Conservation (phyloP, 2,329 filamentous ascomycete genomes). For the Fusarium compactum region DNA sequence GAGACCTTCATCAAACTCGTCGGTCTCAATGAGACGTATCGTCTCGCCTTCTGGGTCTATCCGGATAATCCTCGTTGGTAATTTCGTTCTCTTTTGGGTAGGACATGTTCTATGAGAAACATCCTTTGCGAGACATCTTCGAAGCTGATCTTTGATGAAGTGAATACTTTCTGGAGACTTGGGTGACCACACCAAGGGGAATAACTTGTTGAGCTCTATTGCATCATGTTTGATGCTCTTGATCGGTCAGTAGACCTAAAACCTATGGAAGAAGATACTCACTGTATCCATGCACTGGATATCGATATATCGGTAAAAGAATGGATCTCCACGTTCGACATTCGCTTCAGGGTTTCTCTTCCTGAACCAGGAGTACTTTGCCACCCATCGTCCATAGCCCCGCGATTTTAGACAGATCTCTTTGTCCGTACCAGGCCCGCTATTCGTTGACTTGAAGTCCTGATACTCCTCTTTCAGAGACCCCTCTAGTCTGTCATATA, state of each 20-base stretch:
- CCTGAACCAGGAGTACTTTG: background rate
- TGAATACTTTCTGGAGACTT: background rate
- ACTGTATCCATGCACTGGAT: background rate
- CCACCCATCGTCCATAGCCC: background rate
- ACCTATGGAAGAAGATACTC: background rate
- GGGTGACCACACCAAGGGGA: background rate
- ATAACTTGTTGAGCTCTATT: background rate
- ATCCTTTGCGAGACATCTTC: accelerated
- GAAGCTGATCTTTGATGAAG: background rate
- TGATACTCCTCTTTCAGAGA: background rate
- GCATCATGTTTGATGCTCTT: background rate
- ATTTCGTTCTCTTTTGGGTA: background rate
- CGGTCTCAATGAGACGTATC: background rate
- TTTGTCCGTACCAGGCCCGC: background rate
- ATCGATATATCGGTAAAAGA: background rate
- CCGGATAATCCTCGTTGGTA: background rate
- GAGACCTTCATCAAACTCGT: background rate
- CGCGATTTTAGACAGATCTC: accelerated
- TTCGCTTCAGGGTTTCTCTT: background rate
- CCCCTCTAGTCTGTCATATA: background rate
- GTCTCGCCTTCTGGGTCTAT: background rate
- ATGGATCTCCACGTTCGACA: background rate
- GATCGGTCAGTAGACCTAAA: background rate
- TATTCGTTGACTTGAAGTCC: background rate
- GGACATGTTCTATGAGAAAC: background rate